These are phyloP conservation scores for Tricholoma hemisulphureum DNA, from an alignment of 768 basidiomycete genomes.

Conservation along the genomic window DNA sequence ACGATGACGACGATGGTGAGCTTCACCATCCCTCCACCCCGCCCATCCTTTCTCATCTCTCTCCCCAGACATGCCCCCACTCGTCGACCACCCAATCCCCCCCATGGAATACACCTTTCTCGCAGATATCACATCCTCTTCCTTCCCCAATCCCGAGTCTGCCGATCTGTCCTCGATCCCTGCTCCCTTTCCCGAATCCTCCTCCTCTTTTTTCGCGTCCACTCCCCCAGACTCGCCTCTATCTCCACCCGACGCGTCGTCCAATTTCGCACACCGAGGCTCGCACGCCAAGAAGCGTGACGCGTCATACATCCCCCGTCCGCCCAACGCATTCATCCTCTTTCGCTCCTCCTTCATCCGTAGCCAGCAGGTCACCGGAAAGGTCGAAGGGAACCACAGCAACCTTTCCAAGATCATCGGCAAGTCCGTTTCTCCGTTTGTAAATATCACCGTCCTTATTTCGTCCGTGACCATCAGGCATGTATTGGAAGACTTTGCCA, in stretches of 20 bases:
- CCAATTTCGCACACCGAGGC: conserved; percentile 29
- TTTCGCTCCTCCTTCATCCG: conserved; percentile 79
- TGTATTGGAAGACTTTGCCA: conserved; percentile 72
- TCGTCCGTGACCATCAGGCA: conserved; percentile 46
- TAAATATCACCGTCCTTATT: conserved; percentile 5
- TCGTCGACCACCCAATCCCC: conserved; percentile 53
- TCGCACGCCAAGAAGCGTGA: conserved; percentile 65
- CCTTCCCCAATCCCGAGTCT: conserved; percentile 32
- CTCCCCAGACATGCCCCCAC: conserved; percentile 48
- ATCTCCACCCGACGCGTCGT: conserved; percentile 14
- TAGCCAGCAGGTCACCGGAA: conserved; percentile 68
- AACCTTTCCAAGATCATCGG: conserved; percentile 82
- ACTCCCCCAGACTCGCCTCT: conserved; percentile 13
- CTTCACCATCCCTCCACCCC: conserved; percentile 18
- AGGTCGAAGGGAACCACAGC: conserved; percentile 79
- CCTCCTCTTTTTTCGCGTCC: conserved; percentile 18
- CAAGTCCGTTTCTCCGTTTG: conserved; percentile 26
- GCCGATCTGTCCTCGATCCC: conserved; percentile 18
- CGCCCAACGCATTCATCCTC: conserved; percentile 84
- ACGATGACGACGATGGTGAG: conserved; percentile 23
- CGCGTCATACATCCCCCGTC: conserved; percentile 75
- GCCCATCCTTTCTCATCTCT: conserved; percentile 18
- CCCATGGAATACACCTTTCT: conserved; percentile 63
- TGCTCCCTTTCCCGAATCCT: conserved; percentile 10
- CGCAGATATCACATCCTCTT: conserved; percentile 55